Evolutionary conservation across 352 stramenopile genomes (phyloP), one percentile per base, ranked within the genome.

Genomic region (Globisporangium carolinianum): DNA sequence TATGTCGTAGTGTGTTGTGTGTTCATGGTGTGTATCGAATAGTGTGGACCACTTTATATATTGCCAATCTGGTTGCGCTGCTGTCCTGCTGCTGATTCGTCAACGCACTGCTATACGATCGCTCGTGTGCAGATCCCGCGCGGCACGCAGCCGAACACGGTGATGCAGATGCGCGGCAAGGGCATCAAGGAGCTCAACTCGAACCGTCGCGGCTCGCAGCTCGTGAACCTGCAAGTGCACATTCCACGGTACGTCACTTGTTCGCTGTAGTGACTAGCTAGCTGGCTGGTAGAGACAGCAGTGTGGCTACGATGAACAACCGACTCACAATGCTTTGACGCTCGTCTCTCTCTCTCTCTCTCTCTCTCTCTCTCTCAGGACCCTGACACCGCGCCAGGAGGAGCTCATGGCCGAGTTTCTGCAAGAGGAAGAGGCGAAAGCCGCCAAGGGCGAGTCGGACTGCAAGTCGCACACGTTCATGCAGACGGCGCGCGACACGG

Each of bases 381-480:
- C 88, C 55, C 80, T 99, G 52, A 98, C 89, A 10, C 60, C 71
- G n/a, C 77, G 89, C 55, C 97, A 99, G 79, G 80, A 97, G 67
- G 90, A 99, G 61, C 73, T 99, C 15, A 90, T 99, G 73, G 55
- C 97, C 63, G 91, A 98, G 62, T 98, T 99, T 57, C 70, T 97
- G 52, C 87, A 97, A 58, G 86, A 95, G 65, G 87, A 96, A 65
- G 58, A 89, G 49, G 69, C 82, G 49, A 76, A 83, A 14, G 73
- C 62, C 14, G 75, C 80, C 52, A 85, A 79, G 62, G 83, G 84
- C 55, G 79, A 90, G 51, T 85, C 76, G 38, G 70, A 81, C 54
- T 86, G 77, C 79, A 93, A 94, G 72, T 83, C 79, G 55, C 79
- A 92, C 61, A 83, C 84, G 62, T 95, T 95, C 65, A 67, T 70